A percentile compares a stretch with the other conserved stretches of the same genome.
These are phyloP conservation scores for Fraxinus platypoda DNA, from an alignment of 305 asterid species.

Conservation along the genomic window DNA sequence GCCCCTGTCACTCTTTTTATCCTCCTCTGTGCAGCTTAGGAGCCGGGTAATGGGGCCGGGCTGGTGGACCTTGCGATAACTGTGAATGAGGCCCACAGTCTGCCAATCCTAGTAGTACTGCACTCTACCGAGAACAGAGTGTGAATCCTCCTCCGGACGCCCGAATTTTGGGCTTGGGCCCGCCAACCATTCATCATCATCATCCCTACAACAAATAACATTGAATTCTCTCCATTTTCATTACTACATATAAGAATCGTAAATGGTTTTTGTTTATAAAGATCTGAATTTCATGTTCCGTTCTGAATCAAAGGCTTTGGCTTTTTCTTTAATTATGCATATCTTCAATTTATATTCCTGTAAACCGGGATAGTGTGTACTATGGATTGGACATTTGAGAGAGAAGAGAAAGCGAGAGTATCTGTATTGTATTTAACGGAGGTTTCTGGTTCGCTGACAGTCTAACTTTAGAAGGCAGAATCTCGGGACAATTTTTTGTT, in stretches of 20 bases:
- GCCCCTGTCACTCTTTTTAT: slow-evolving; percentile 61
- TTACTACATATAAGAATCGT: slow-evolving; percentile 28
- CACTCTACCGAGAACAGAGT: slow-evolving; percentile 94
- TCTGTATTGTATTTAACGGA: slow-evolving; percentile 26
- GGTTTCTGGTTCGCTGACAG: slow-evolving; percentile 28
- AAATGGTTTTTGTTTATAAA: slow-evolving; percentile 26
- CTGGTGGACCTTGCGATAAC: slow-evolving; percentile 69
- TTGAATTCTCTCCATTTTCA: slow-evolving; percentile 30
- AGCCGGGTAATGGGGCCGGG: slow-evolving; percentile 93
- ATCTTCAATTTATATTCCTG: background rate
- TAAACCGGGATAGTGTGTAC: background rate
- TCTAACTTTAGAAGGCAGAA: slow-evolving; percentile 3
- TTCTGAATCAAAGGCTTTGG: slow-evolving; percentile 26
- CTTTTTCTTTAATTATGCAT: slow-evolving; percentile 15
- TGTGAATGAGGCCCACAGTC: slow-evolving; percentile 92
- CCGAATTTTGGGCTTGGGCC: slow-evolving; percentile 27
- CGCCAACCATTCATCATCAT: slow-evolving; percentile 30
- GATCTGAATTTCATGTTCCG: slow-evolving; percentile 32
- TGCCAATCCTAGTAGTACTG: slow-evolving; percentile 95
- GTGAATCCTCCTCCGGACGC: slow-evolving; percentile 69
- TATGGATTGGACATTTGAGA: background rate
- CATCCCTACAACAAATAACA: slow-evolving; percentile 24
- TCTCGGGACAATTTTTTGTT: background rate
- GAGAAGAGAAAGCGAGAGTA: background rate
- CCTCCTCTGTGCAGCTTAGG: slow-evolving; percentile 82